A percentile compares a stretch with the other conserved stretches of the same genome.
Evolutionary conservation across 1,284 basidiomycete genomes (phyloP).

Genomic region (Uromyces viciae-fabae): DNA sequence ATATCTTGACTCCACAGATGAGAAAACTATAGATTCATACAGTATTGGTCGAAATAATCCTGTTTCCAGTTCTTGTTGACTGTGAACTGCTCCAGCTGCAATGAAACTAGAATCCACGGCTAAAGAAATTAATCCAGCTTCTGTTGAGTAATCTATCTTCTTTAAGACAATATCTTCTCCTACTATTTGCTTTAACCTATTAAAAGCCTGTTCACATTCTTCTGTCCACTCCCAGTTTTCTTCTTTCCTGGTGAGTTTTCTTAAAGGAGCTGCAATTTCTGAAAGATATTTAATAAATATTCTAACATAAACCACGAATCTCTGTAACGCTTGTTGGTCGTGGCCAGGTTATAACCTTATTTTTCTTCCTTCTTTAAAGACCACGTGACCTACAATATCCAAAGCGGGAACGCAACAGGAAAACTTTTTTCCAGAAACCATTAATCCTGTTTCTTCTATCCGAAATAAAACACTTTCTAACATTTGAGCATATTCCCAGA

Average conservation of each 20-base stretch:
- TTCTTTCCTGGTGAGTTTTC: not conserved
- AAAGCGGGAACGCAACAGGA: constrained; percentile 6
- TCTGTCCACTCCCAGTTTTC: not conserved
- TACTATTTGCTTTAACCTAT: not conserved
- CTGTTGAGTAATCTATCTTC: not conserved
- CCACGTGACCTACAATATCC: constrained; percentile 37
- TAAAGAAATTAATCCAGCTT: not conserved
- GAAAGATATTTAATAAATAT: not conserved
- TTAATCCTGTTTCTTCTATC: constrained; percentile 34
- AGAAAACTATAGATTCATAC: constrained; percentile 1
- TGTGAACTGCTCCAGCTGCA: not conserved
- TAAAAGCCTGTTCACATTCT: not conserved
- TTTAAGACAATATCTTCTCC: constrained; percentile 11
- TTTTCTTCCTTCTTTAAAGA: not conserved
- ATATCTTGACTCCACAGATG: constrained; percentile 12
- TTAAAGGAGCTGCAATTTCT: not conserved
- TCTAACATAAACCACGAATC: not conserved
- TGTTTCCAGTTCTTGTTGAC: not conserved
- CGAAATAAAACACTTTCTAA: constrained; percentile 15
- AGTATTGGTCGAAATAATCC: not conserved
- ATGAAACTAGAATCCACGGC: constrained; percentile 9
- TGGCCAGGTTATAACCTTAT: not conserved
- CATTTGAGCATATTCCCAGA: constrained; percentile 25
- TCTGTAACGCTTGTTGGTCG: not conserved
- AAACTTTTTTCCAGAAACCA: constrained; percentile 5